Conservation (phyloP, 202 grass and related monocot genomes). For the Hordeum pubiflorum region DNA sequence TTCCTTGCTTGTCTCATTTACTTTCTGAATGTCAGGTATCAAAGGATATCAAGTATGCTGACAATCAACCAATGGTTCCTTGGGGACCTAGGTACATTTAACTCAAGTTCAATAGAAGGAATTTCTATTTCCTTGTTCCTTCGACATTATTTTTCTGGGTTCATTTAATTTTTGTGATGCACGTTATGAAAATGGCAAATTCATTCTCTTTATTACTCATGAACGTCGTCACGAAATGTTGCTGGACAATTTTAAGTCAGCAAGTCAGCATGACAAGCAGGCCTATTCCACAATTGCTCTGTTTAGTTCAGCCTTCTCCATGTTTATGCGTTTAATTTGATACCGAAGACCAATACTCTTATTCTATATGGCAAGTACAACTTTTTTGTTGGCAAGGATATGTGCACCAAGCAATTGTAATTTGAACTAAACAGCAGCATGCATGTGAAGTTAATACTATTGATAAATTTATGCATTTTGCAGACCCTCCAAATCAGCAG, state of each 20-base stretch:
- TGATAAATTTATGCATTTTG: conserved; percentile 31
- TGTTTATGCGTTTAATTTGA: conserved; percentile 3
- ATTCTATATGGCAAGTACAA: background rate
- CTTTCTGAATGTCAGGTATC: conserved; percentile 47
- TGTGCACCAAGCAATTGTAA: conserved; percentile 12
- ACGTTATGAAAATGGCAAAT: background rate
- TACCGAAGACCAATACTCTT: background rate
- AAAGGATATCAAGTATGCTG: conserved; percentile 94
- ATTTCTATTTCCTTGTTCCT: background rate
- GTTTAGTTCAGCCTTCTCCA: background rate
- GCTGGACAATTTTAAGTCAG: background rate
- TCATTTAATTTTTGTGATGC: background rate
- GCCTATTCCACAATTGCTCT: background rate
- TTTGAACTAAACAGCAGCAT: background rate
- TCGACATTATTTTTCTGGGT: background rate
- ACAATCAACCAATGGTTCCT: conserved; percentile 74
- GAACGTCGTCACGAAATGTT: background rate
- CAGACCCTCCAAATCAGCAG: conserved; percentile 69
- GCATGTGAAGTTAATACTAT: background rate
- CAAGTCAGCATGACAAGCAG: background rate
- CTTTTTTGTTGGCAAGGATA: background rate
- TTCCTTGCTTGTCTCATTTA: conserved; percentile 10
- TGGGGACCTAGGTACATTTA: conserved; percentile 80
- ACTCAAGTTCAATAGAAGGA: background rate
- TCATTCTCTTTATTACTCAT: conserved; percentile 7